Conservation (phyloP, 129 eudicot species). For the Centella asiatica region DNA sequence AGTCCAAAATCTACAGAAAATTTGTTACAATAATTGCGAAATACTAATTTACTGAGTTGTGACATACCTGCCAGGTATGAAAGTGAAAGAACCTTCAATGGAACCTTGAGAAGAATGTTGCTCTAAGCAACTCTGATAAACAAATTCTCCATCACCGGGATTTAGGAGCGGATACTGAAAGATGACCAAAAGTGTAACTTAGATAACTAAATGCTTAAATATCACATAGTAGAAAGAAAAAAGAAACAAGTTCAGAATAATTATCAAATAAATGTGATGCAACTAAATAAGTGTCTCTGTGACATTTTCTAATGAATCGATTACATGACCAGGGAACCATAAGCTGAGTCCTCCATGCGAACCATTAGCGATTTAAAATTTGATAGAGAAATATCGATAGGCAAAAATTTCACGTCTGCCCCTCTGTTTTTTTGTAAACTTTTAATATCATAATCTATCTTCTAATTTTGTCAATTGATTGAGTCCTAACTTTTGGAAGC, state of each 20-base stretch:
- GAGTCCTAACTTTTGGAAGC: too few species aligned
- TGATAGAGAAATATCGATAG: too few species aligned
- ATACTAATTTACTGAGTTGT: background rate
- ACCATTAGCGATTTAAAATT: too few species aligned
- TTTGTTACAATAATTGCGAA: background rate
- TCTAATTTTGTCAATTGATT: too few species aligned
- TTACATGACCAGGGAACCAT: too few species aligned
- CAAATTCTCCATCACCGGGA: slow-evolving; percentile 68
- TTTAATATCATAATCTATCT: too few species aligned
- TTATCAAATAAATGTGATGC: too few species aligned
- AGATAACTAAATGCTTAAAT: background rate
- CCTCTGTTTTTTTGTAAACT: too few species aligned
- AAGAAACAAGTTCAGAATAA: background rate
- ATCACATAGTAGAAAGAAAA: background rate
- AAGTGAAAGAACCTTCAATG: slow-evolving; percentile 80
- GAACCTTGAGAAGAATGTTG: slow-evolving; percentile 43
- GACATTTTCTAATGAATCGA: too few species aligned
- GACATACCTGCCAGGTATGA: slow-evolving; percentile 77
- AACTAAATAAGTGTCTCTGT: too few species aligned
- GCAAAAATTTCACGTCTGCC: too few species aligned
- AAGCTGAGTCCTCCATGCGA: too few species aligned
- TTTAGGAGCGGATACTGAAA: slow-evolving; percentile 65
- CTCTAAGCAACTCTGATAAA: slow-evolving; percentile 64
- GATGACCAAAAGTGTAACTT: background rate
- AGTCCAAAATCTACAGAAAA: background rate